A percentile compares a stretch with the other conserved stretches of the same genome.
Conservation (phyloP, 352 stramenopile genomes). For the Phytophthora pisi region DNA sequence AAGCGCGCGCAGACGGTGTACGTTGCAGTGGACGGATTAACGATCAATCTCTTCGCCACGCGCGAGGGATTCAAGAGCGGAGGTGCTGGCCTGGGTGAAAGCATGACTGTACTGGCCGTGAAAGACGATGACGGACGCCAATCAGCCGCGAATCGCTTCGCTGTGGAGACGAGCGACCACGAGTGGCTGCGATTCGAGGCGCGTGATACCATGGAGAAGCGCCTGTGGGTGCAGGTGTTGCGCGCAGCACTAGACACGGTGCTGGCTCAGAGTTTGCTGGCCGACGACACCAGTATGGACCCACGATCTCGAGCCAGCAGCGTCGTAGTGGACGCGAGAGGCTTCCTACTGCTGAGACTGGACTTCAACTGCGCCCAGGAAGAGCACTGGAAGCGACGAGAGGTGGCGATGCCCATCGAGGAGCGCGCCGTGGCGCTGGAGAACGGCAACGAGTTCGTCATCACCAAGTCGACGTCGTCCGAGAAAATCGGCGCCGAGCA, state of each 20-base stretch:
- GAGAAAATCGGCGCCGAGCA: constrained; percentile 31
- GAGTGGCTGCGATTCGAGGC: constrained; percentile 56
- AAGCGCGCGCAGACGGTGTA: constrained; percentile 48
- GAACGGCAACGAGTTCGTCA: constrained; percentile 52
- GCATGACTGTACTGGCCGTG: constrained; percentile 42
- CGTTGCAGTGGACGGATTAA: constrained; percentile 50
- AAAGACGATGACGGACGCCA: constrained; percentile 31
- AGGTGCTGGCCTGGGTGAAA: constrained; percentile 15
- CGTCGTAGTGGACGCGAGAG: constrained; percentile 16
- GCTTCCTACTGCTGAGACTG: constrained; percentile 43
- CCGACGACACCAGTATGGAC: constrained; percentile 33
- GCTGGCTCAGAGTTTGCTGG: constrained; percentile 50
- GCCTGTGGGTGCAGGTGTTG: constrained; percentile 56
- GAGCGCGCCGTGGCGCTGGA: constrained; percentile 56
- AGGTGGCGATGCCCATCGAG: constrained; percentile 38
- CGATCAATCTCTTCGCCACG: constrained; percentile 57
- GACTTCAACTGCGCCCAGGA: constrained; percentile 37
- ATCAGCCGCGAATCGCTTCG: constrained; percentile 36
- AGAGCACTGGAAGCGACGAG: constrained; percentile 31
- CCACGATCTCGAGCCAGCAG: neutral
- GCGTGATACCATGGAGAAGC: constrained; percentile 40
- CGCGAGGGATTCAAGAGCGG: constrained; percentile 66
- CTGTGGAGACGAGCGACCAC: constrained; percentile 61
- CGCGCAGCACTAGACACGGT: constrained; percentile 59
- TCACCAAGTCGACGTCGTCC: constrained; percentile 38